A percentile compares a stretch with the other conserved stretches of the same genome.
These are phyloP conservation scores for Pyrrhoderma lamaoense DNA, from an alignment of 1,284 basidiomycete species.

Conservation along the genomic window DNA sequence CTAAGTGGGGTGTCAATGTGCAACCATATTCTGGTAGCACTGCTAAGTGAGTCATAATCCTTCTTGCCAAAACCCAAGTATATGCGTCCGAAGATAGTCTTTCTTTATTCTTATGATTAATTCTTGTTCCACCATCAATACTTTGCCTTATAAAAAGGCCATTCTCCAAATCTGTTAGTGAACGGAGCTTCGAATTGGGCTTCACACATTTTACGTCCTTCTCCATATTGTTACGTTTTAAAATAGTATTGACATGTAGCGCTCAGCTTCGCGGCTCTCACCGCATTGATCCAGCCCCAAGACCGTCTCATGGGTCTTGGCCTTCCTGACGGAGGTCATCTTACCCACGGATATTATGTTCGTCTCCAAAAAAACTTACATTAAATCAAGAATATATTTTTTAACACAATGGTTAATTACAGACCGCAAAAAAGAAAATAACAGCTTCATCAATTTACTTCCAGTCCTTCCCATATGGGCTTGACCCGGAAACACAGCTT, in stretches of 20 bases:
- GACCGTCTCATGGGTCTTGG: conserved; percentile 99
- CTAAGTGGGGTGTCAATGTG: conserved; percentile 97
- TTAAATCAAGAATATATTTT: conserved; percentile 18
- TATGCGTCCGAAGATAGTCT: conserved; percentile 4
- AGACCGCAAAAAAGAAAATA: conserved; percentile 99
- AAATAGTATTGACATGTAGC: neutral
- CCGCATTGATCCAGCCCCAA: conserved; percentile 94
- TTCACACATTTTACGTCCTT: neutral
- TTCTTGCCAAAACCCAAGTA: neutral
- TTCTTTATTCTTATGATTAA: conserved; percentile 6
- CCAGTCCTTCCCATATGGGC: conserved; percentile 96
- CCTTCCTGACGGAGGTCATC: conserved; percentile 95
- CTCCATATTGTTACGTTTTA: neutral
- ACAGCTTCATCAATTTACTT: conserved; percentile 99
- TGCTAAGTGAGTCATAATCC: conserved; percentile 34
- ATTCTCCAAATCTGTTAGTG: no score
- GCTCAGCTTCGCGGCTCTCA: conserved; percentile 90
- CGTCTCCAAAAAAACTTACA: conserved; percentile 24
- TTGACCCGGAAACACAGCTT: conserved; percentile 79
- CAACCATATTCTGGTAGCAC: conserved; percentile 95
- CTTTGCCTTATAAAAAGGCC: no score
- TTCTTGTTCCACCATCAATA: no score
- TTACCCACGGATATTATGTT: conserved; percentile 97
- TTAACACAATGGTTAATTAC: conserved; percentile 32
- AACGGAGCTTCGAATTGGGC: neutral